Conservation (phyloP, 768 basidiomycete species). For the Boletus edulis region DNA sequence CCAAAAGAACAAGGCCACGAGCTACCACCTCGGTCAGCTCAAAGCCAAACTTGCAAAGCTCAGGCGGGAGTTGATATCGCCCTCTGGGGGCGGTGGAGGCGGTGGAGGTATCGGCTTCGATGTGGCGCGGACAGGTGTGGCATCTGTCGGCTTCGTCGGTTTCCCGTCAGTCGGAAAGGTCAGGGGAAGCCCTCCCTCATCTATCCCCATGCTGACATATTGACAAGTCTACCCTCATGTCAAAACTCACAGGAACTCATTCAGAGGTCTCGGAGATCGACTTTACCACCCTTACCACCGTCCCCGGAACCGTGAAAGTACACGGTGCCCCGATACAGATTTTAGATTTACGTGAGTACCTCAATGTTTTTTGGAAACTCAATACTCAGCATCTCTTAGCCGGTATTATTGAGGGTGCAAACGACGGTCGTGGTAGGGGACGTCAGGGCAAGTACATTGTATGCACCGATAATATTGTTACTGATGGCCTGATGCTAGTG, state of each 20-base stretch:
- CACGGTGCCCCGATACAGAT: conserved; percentile 98
- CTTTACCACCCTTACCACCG: conserved; percentile 94
- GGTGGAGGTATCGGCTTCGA: conserved; percentile 93
- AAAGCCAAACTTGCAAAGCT: conserved; percentile 99
- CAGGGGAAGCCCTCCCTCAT: conserved; percentile 6
- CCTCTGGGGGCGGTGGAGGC: conserved; percentile 76
- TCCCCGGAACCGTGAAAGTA: conserved; percentile 91
- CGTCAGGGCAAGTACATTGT: conserved; percentile 66
- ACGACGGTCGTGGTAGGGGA: conserved; percentile 94
- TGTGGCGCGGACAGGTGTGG: conserved; percentile 96
- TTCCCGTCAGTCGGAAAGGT: conserved; percentile 97
- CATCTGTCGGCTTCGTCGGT: conserved; percentile 90
- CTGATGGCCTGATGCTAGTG: conserved; percentile 38
- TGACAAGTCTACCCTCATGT: conserved; percentile 85
- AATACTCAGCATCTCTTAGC: conserved; percentile 43
- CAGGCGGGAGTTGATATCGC: conserved; percentile 86
- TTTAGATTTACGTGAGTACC: conserved; percentile 77
- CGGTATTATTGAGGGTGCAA: conserved; percentile 98
- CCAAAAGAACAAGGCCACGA: conserved; percentile 95
- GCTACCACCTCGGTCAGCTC: conserved; percentile 94
- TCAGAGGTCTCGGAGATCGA: conserved; percentile 96
- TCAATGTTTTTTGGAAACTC: neutral
- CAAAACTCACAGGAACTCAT: conserved; percentile 93
- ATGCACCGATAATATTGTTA: conserved; percentile 17
- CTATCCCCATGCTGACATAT: neutral